Evolutionary conservation across 1,284 basidiomycete species (phyloP).

Genomic region (Inonotus hispidus): DNA sequence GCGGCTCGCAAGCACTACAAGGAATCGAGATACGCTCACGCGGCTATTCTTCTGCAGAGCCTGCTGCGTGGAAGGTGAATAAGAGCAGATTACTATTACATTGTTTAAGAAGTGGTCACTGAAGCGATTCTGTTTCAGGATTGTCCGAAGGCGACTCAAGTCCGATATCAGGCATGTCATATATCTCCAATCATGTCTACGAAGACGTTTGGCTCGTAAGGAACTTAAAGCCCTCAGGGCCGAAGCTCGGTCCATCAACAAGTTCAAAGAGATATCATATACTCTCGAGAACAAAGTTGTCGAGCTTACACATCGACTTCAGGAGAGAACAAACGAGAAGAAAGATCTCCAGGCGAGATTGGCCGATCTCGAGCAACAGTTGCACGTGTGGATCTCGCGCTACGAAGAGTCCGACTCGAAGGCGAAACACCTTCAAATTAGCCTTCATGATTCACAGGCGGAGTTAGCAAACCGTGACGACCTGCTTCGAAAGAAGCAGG

Average conservation of each 20-base stretch:
- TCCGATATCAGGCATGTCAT: constrained; percentile 73
- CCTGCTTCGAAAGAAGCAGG: constrained; percentile 70
- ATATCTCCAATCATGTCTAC: constrained; percentile 88
- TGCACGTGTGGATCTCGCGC: constrained; percentile 79
- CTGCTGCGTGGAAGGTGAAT: constrained; percentile 80
- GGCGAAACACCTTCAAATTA: constrained; percentile 69
- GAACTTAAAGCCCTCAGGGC: constrained; percentile 80
- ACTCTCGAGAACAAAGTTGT: constrained; percentile 99
- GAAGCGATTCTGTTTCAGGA: constrained; percentile 36
- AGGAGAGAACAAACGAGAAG: constrained; percentile 89
- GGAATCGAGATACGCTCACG: constrained; percentile 56
- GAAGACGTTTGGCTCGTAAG: constrained; percentile 83
- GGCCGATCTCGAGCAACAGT: constrained; percentile 76
- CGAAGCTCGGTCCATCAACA: constrained; percentile 95
- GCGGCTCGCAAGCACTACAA: constrained; percentile 67
- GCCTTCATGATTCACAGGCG: constrained; percentile 69
- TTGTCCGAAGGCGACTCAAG: constrained; percentile 59
- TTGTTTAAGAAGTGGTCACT: neutral
- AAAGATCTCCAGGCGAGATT: constrained; percentile 79
- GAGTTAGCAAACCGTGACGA: constrained; percentile 75
- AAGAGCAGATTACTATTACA: neutral
- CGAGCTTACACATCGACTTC: constrained; percentile 94
- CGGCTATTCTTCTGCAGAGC: constrained; percentile 76
- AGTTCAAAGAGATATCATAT: constrained; percentile 99
- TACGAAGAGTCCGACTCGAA: constrained; percentile 86